These are phyloP conservation scores for Wickerhamomyces xylosicus DNA, from an alignment of 805 yeast genomes.

Conservation along the genomic window DNA sequence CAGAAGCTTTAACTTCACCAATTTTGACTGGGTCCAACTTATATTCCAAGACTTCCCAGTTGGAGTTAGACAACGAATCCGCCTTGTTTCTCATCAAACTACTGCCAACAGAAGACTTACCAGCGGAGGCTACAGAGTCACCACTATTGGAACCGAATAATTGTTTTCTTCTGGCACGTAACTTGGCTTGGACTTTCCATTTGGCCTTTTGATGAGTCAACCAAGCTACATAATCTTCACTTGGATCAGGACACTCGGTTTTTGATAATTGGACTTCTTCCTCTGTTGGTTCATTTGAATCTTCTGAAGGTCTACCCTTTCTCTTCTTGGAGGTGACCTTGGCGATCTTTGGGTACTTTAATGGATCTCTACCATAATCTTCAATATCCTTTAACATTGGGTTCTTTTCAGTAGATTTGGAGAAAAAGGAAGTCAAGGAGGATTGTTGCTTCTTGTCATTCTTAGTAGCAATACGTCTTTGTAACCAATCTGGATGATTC, in stretches of 20 bases:
- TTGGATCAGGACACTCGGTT: constrained; percentile 55
- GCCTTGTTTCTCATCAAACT: constrained; percentile 73
- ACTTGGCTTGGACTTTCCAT: constrained; percentile 74
- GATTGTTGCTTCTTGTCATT: constrained; percentile 69
- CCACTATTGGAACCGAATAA: too few relatives aligned
- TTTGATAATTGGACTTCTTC: constrained; percentile 41
- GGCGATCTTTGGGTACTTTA: constrained; percentile 21
- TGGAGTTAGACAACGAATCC: constrained; percentile 61
- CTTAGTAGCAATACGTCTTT: constrained; percentile 44
- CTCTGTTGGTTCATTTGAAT: constrained; percentile 26
- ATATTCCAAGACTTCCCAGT: constrained; percentile 83
- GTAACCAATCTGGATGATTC: constrained; percentile 89
- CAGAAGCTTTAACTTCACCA: constrained; percentile 73
- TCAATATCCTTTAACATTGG: constrained; percentile 58
- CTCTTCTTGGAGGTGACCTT: constrained; percentile 26
- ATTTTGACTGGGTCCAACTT: constrained; percentile 39
- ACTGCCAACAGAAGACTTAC: constrained; percentile 53
- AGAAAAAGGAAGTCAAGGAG: constrained; percentile 48
- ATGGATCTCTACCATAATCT: constrained; percentile 42
- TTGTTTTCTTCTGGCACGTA: constrained; percentile 59
- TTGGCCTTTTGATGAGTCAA: constrained; percentile 72
- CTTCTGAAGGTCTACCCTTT: constrained; percentile 20
- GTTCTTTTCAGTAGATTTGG: constrained; percentile 29
- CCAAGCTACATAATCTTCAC: constrained; percentile 57
- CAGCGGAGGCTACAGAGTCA: too few relatives aligned